Base-by-base conservation (phyloP, 805 yeast species). In the Sugiyamaella marilandica region DNA sequence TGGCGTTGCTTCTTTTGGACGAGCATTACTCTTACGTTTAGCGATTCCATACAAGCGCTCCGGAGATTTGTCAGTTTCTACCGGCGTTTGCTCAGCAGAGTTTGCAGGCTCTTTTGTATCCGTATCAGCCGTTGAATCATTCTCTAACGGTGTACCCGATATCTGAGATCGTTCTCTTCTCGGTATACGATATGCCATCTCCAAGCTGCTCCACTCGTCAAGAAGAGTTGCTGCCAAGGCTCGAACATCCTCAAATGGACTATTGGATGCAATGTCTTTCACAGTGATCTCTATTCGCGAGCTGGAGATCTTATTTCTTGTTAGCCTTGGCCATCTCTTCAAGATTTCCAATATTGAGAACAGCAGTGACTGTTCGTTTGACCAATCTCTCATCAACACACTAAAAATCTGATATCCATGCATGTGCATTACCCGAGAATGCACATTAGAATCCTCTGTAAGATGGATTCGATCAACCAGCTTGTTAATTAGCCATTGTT, bases 361-460 rank as follows among this genome's bases (percentile, higher is more conserved):
- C 5, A 79, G 70, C 45, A 84, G 64, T 71, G 21, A 36, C 36
- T 70, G 74, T 52, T 76, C 76, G 10, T 64, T 62, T 1, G 57
- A 59, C 62, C 73, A 75, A 19, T 73, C 66, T 49, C 66, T 65
- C 49, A 90, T 64, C 4, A 87, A 70, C 11, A 82, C 78, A 13
- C 86, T 79, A 49, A 91, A 73, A 16, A 94, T 83, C 63, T 84
- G 84, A 68, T 89, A 87, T 10, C 98, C 99, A 66, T 91, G 99
- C 63, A 89, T 75, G 55, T 83, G 78, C 61, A 88, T 80, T 41
- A 91, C 80, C 32, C 78, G 76, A 11, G 76, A 68, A 51, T 85
- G 80, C 29, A 85, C 72, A 4, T 68, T 66, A 1, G 73, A 71
- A 41, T 78, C 82, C 14, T 74, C 69, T 3, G 87, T 75, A 35